Conservation (phyloP, 2,329 filamentous ascomycete species). For the Didymella sp. region DNA sequence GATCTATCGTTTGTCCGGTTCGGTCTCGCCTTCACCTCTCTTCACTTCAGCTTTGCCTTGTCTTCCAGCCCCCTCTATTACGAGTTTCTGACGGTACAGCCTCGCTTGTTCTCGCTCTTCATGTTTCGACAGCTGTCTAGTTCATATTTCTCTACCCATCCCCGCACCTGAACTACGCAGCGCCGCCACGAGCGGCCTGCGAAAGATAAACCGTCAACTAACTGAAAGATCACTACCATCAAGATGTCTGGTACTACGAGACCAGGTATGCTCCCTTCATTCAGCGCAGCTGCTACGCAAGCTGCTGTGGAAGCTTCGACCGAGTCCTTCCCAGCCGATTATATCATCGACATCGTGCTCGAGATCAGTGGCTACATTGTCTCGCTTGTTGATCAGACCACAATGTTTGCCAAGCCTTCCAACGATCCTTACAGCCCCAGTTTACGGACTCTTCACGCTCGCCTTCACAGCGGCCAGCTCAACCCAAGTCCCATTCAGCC, state of each 20-base stretch:
- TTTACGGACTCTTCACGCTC: constrained; percentile 36
- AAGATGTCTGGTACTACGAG: background rate
- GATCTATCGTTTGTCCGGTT: constrained; percentile 6
- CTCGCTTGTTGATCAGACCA: constrained; percentile 19
- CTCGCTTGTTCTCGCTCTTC: background rate
- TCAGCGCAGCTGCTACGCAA: constrained; percentile 27
- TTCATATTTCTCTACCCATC: background rate
- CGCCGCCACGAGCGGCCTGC: constrained; percentile 2
- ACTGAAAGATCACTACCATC: background rate
- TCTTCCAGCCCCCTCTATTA: constrained; percentile 21
- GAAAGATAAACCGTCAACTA: background rate
- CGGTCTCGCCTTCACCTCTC: constrained; percentile 25
- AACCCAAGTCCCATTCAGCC: constrained; percentile 25
- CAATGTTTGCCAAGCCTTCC: constrained; percentile 17
- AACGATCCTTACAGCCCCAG: constrained; percentile 37
- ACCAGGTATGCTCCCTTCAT: constrained; percentile 13
- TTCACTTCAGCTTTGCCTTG: constrained; percentile 9
- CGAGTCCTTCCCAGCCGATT: constrained; percentile 14
- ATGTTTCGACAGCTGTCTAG: background rate
- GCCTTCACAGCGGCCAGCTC: constrained; percentile 44
- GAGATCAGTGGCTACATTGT: constrained; percentile 26
- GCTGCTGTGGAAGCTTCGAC: constrained; percentile 18
- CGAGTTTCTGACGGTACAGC: background rate
- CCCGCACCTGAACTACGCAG: background rate
- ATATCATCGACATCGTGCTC: constrained; percentile 22